Conservation (phyloP, 2,329 filamentous ascomycete genomes). For the Didymella lethalis region DNA sequence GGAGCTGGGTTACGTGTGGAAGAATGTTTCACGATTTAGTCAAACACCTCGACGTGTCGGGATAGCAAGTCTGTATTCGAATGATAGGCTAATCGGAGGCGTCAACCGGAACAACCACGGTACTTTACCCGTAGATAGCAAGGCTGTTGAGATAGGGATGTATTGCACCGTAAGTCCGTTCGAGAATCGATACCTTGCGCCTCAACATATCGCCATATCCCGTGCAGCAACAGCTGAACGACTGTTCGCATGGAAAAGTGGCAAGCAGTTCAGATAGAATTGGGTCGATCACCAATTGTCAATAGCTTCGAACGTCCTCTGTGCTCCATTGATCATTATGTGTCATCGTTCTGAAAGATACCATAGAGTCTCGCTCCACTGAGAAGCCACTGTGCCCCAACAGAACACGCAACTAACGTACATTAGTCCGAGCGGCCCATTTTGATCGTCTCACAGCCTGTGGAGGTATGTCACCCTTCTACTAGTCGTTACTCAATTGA, state of each 20-base stretch:
- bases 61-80: not conserved
- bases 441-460: no score
- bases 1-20: not conserved
- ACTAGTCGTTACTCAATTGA: no score
- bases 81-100: not conserved
- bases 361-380: no score
- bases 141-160: slow-evolving; percentile 17
- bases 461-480: no score
- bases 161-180: slow-evolving; percentile 2
- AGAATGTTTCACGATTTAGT: slow-evolving; percentile 9
- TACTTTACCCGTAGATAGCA: not conserved
- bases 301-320: not conserved
- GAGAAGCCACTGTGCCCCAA: no score
- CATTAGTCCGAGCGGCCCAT: no score
- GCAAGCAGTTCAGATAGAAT: not conserved
- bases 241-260: not conserved
- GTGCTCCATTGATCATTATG: slow-evolving; percentile 6
- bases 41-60: not conserved
- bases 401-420: no score
- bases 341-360: not conserved
- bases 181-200: slow-evolving; percentile 14
- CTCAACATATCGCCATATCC: slow-evolving; percentile 13
- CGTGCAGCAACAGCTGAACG: slow-evolving; percentile 4
- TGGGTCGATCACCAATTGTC: not conserved
- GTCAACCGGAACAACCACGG: not conserved